Base-by-base conservation (phyloP, 2,329 filamentous ascomycete species). In the Curvularia spicifera region DNA sequence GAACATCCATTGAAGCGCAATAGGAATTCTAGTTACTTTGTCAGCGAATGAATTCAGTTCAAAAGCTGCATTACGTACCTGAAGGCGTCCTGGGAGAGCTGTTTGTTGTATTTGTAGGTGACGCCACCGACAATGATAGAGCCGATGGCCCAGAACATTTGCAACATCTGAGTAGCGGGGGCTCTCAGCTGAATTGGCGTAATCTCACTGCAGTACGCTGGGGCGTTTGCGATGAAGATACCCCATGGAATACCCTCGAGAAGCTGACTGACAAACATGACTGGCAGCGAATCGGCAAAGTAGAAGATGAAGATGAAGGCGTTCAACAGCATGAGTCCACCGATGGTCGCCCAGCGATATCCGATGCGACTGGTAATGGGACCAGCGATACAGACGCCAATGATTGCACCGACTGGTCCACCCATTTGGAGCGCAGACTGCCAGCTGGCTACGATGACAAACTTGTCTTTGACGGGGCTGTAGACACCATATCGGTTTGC, bases 71-170 rank as follows among this genome's bases (percentile, higher is more conserved):
- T 5, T 49, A 56, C 44, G 12, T 59, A 70, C 67, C 64, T 70
- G 57, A 66, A 73, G 7, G 71, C 69, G 13, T 12, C 48, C 1
- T 43, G 4, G 24, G 57, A 51, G 0, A 7, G 3, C 26, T 37
- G 50, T 6, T 29, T 37, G 57, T 85, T 78, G 77, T 85, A 87
- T 47, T 74, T 69, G 71, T 84, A 88, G 51, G 83, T 84, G 59
- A 85, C 80, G 58, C 76, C 85, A 31, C 80, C 83, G 24, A 88
- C 86, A 57, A 88, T 85, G 70, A 88, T 88, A 35, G 76, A 73
- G 26, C 85, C 86, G 68, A 88, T 84, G 18, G 85, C 83, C 85
- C 85, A 88, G 78, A 85, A 86, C 85, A 88, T 87, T 76, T 88
- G 86, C 73, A 88, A 66, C 82, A 85, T 88, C 74, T 85, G 83